Evolutionary conservation across 345 rosid species (phyloP).

Genomic region (Camelina sativa): DNA sequence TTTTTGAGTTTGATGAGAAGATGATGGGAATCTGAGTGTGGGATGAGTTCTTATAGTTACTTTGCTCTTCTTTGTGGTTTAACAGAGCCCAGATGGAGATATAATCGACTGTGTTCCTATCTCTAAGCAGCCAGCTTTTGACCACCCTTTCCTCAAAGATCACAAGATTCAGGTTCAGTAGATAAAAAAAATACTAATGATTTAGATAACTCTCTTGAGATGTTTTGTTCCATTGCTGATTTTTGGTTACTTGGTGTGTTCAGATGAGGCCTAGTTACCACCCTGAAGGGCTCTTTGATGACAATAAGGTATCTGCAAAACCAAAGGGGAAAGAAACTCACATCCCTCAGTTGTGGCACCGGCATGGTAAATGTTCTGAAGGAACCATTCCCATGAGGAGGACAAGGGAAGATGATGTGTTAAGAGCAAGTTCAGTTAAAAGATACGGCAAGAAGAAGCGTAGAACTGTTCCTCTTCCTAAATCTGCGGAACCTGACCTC

Average conservation of each 20-base stretch:
- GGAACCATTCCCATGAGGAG: conserved; percentile 74
- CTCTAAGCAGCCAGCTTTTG: conserved; percentile 91
- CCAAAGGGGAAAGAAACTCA: conserved; percentile 61
- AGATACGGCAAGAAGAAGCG: conserved; percentile 84
- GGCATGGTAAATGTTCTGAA: conserved; percentile 64
- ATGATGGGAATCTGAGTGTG: not conserved
- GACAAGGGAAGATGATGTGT: conserved; percentile 64
- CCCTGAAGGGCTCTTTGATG: conserved; percentile 79
- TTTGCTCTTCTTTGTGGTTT: conserved; percentile 1
- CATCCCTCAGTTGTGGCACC: conserved; percentile 82
- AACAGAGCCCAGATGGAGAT: conserved; percentile 79
- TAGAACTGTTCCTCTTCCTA: conserved; percentile 75
- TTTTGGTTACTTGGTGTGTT: conserved; percentile 25
- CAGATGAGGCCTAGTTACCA: conserved; percentile 89
- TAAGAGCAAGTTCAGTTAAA: conserved; percentile 74
- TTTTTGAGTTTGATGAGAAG: not conserved
- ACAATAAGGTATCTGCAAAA: conserved; percentile 58
- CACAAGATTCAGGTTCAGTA: conserved; percentile 91
- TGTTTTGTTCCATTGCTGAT: not conserved
- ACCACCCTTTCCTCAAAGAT: conserved; percentile 92
- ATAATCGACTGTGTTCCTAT: conserved; percentile 84
- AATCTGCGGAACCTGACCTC: conserved; percentile 87
- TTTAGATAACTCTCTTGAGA: not conserved
- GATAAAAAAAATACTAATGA: not conserved
- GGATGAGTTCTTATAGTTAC: too few species aligned